Base-by-base conservation (phyloP, 352 stramenopile genomes). In the Elongisporangium undulatum region DNA sequence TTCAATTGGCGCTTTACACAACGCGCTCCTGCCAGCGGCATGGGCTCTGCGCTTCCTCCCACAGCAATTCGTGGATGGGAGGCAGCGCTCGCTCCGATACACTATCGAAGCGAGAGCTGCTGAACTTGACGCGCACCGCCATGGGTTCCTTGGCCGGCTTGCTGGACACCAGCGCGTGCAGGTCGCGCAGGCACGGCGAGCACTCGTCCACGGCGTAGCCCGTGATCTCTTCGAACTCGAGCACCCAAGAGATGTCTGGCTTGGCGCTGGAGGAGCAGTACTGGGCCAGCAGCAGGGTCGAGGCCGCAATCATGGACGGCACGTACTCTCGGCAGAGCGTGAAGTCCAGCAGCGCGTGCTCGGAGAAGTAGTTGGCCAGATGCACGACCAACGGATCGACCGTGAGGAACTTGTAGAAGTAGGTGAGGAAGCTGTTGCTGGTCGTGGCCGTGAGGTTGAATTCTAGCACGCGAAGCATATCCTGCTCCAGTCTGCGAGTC, bases 371-470 rank as follows among this genome's bases (percentile, higher is more conserved):
- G 50, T 61, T 72, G 17, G 84, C 70, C 17, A 93, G 58, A 10
- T 85, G 73, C 9, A 56, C 56, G 2, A 80, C 62, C 1, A 73
- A 23, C n/a, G 63, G 55, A 41, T 85, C 76, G 0, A 68, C 56
- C 24, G 80, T 62, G n/a, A 87, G 72, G 21, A 73, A 50, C 49
- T 98, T 97, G 21, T 99, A 68, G 72, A 97, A 99, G 49, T 97
- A 92, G 19, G 94, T 86, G 23, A 99, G 74, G 69, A 99, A 99
- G 45, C 78, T 94, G 72, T 98, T 92, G 24, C 85, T 83, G 51
- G 90, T 99, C 10, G 97, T 95, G 2, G 98, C 93, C 22, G 96
- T 98, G 52, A 99, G 88, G 63, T 98, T 83, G 70, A 99, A 99
- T 49, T 97, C 75, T 16, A 99, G 90, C 13, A 79, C 81, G 52